A percentile compares a stretch with the other conserved stretches of the same genome.
These are phyloP conservation scores for Ceratobasidium theobromae DNA, from an alignment of 1,284 basidiomycete genomes.

Conservation along the genomic window DNA sequence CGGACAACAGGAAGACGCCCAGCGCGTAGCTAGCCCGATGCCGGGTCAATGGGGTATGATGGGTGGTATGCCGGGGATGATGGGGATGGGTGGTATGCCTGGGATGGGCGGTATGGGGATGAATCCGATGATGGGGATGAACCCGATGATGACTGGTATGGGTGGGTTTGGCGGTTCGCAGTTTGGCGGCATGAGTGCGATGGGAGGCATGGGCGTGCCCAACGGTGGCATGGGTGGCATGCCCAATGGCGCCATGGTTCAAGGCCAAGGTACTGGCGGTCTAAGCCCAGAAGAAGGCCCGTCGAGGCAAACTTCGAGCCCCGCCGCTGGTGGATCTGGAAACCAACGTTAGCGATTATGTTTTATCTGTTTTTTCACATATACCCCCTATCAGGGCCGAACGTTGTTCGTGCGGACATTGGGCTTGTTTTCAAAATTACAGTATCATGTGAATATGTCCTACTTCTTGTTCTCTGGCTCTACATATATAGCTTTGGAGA, in stretches of 20 bases:
- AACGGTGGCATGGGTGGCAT: slow-evolving; percentile 20
- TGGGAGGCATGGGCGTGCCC: slow-evolving; percentile 20
- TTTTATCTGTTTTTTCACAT: not conserved
- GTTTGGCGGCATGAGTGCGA: slow-evolving; percentile 27
- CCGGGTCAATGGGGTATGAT: slow-evolving; percentile 34
- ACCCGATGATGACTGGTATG: slow-evolving; percentile 33
- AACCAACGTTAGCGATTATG: not conserved
- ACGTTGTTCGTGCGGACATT: not conserved
- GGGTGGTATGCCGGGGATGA: slow-evolving; percentile 32
- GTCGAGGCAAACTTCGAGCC: slow-evolving; percentile 1
- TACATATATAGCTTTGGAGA: not conserved
- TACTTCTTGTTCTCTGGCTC: not conserved
- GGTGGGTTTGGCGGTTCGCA: slow-evolving; percentile 26
- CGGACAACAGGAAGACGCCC: slow-evolving; percentile 60
- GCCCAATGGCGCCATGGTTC: not conserved
- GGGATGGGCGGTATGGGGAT: not conserved
- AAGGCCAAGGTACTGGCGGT: not conserved
- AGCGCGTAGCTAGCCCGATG: slow-evolving; percentile 43
- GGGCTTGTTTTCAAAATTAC: not conserved
- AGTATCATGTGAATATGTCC: not conserved
- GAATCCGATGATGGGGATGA: slow-evolving; percentile 56
- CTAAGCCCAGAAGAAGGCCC: slow-evolving; percentile 2
- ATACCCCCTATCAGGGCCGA: not conserved
- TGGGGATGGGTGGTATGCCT: slow-evolving; percentile 27
- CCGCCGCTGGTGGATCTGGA: slow-evolving; percentile 7